phyloP scores from a whole-genome alignment of 2,329 filamentous ascomycete species.

The Botryotinia narcissicola region DNA sequence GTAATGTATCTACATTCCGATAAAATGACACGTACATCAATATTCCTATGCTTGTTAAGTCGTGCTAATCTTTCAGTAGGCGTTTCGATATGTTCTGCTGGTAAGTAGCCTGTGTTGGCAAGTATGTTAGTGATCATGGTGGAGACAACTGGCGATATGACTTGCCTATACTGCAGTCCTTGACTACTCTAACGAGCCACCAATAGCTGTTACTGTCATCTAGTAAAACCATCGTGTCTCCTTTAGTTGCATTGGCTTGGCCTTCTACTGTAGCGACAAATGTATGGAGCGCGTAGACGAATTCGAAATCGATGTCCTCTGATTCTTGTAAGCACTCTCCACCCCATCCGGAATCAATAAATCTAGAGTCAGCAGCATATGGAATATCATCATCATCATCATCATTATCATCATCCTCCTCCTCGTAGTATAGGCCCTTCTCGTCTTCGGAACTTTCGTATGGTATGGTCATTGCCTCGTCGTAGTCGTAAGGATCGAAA shows the following conservation, averaged over 20 bases:
- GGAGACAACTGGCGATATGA: constrained; percentile 9
- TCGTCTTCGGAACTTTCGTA: constrained; percentile 36
- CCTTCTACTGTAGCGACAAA: constrained; percentile 98
- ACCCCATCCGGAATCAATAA: constrained; percentile 70
- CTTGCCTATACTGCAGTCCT: constrained; percentile 88
- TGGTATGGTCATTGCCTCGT: constrained; percentile 26
- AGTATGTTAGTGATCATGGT: constrained; percentile 5
- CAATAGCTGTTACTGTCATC: constrained; percentile 99
- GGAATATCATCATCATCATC: constrained; percentile 55
- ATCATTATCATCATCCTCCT: constrained; percentile 51
- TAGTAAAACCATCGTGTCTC: constrained; percentile 96
- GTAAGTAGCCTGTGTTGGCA: constrained; percentile 71
- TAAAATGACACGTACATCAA: constrained; percentile 67
- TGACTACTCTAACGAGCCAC: constrained; percentile 97
- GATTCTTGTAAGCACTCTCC: constrained; percentile 81
- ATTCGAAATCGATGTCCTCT: constrained; percentile 99
- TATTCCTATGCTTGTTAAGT: constrained; percentile 96
- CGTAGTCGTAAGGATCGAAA: constrained; percentile 23
- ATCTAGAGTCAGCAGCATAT: constrained; percentile 53
- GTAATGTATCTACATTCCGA: constrained; percentile 19
- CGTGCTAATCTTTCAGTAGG: constrained; percentile 91
- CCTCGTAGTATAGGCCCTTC: constrained; percentile 38
- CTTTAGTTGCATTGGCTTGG: constrained; percentile 96
- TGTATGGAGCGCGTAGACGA: constrained; percentile 96
- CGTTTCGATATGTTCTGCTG: constrained; percentile 97